Base-by-base conservation (phyloP, 495 filamentous ascomycete species). In the Talaromyces thailandensis region DNA sequence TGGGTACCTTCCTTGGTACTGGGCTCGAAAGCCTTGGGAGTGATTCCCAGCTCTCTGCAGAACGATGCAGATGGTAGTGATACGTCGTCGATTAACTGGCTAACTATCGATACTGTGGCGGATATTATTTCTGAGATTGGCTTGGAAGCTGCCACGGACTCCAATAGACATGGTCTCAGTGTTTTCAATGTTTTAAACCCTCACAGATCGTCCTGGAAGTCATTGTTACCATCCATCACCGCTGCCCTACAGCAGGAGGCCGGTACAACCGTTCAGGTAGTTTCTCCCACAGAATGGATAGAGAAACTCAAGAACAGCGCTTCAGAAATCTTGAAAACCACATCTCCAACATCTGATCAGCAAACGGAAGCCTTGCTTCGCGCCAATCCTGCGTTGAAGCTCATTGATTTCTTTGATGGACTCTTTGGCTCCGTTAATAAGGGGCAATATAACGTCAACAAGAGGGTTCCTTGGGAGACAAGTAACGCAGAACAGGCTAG, bases 1-100 rank as follows among this genome's bases (percentile, higher is more conserved):
- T 77, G 73, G 75, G n/a, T 75, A 0, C 70, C 73, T 0, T 64
- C 67, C 1, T 29, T 77, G 18, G 57, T 76, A 2, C 60, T 65
- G 16, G 70, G 71, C 5, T 73, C 71, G 0, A 62, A 62, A 6
- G 35, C 45, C 4, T 35, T 69, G 2, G 55, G 65, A 4, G 37
- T 61, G 16, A 28, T 68, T 6, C 65, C 64, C 14, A 31, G 5
- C 9, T 35, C n/a, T 3, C 12, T 66, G 23, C 6, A 14, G n/a
- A 25, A 12, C 3, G 48, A 51, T 51, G 48, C 5, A 3, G 6
- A 9, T 51, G 18, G 23, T 25, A n/a, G 14, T 6, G 18, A 51
- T 8, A 40, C 35, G 3, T 67, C 68, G 58, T 55, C 63, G 0
- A 63, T 73, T 32, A 65, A 69, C 3, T 64, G 66, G 60, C 62